Conservation (phyloP, 148 eudicot genomes). For the Dysphania ambrosioides region DNA sequence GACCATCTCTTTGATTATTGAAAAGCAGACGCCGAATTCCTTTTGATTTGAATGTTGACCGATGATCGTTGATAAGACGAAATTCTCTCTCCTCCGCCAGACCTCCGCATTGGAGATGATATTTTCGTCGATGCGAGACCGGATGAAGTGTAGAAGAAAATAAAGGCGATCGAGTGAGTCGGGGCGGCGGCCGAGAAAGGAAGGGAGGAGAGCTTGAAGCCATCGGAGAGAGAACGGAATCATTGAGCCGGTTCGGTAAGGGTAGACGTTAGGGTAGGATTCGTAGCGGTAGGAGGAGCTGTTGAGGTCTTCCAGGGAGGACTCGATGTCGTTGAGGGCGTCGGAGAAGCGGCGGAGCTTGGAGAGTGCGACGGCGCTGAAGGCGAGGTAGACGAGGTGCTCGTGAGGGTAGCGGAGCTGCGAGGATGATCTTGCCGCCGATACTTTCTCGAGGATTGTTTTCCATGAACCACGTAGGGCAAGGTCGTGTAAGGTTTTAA, state of each 20-base stretch:
- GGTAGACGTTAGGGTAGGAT: slow-evolving; percentile 56
- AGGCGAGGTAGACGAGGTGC: slow-evolving; percentile 78
- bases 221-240: slow-evolving; percentile 80
- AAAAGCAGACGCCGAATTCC: slow-evolving; percentile 55
- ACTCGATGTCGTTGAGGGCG: slow-evolving; percentile 48
- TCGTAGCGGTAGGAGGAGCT: slow-evolving; percentile 47
- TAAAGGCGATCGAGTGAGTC: slow-evolving; percentile 67
- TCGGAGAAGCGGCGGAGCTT: slow-evolving; percentile 83
- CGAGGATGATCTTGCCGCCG: slow-evolving; percentile 44
- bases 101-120: slow-evolving; percentile 13
- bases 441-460: slow-evolving; percentile 63
- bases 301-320: slow-evolving; percentile 43
- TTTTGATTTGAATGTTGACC: slow-evolving; percentile 64
- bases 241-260: slow-evolving; percentile 57
- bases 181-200: slow-evolving; percentile 34
- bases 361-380: slow-evolving; percentile 62
- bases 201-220: slow-evolving; percentile 71
- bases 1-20: slow-evolving; percentile 43
- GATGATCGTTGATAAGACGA: slow-evolving; percentile 55
- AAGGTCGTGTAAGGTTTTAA: slow-evolving; percentile 60
- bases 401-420: slow-evolving; percentile 68
- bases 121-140: slow-evolving; percentile 15
- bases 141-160: slow-evolving; percentile 46
- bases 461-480: slow-evolving; percentile 76
- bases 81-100: slow-evolving; percentile 62